Evolutionary conservation across 306 rosid species (phyloP), one percentile per base, ranked within the genome.

Genomic region (Datisca glomerata): DNA sequence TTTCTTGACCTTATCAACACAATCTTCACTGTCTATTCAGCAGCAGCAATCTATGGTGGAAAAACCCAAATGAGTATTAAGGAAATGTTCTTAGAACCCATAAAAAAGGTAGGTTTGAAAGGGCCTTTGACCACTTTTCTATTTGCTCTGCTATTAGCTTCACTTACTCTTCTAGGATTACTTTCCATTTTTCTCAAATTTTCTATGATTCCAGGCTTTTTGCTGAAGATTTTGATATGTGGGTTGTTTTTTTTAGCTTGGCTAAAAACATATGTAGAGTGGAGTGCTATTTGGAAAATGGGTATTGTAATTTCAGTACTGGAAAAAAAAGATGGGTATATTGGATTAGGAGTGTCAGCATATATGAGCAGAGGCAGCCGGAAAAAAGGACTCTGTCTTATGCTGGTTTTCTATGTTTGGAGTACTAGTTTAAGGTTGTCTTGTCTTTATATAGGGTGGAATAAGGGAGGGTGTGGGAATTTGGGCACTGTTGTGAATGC

Each of bases 241-340:
- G 41, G 44, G 43, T 2, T 64, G n/a, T 44, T 48, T 13, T 5
- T 62, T 35, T 23, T 18, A 31, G 56, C 45, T 43, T 34, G 74
- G 21, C 44, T 74, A 4, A 42, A 48, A 22, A 41, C 57, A 8
- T 72, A 69, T 56, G 49, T 69, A 59, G 79, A 71, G 49, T 64
- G 81, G 76, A 71, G 69, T 43, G 66, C 70, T 21, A 28, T 52
- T 37, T 78, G 89, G 81, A 74, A 78, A 13, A 55, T 71, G 81
- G 62, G 81, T 24, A 39, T 71, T 45, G 76, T 71, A 29, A 53
- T 78, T 17, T 78, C 87, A 19, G 41, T 74, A 9, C 22, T 69
- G 60, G 74, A 82, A 21, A 75, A 71, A 5, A 48, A 45, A 14
- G 31, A 45, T 39, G 81, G 84, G 31, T 16, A 44, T 32, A 60